Evolutionary conservation across 1,284 basidiomycete genomes (phyloP), one percentile per base, ranked within the genome.

Genomic region (Meira nashicola): DNA sequence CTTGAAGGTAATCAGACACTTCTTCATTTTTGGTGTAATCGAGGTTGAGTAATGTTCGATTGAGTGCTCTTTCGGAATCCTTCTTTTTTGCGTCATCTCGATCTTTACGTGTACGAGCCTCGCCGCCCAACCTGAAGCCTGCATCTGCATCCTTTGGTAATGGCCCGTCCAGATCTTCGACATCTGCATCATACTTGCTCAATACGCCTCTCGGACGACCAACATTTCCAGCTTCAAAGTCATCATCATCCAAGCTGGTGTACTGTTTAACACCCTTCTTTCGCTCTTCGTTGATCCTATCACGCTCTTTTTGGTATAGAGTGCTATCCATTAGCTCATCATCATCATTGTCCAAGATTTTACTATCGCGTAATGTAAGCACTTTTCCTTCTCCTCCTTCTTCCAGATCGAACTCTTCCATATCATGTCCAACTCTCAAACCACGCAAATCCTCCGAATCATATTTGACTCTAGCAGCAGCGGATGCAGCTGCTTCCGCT

Each of bases 321-420:
- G 92, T 89, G 51, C 94, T 83, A 71, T 98, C 96, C 80, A 95
- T 89, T 17, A 98, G 84, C 80, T 96, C 94, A 80, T 98, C 95
- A 86, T 98, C 95, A 89, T 61, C 71, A 87, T 90, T 91, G 83
- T 95, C 92, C 37, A 98, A 86, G 57, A 99, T 89, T 39, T 89
- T 86, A 71, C 87, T 88, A 78, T 99, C 95, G 84, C 94, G 93
- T 73, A 99, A 82, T 1, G 95, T 99, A 67, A 99, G 86, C 81
- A 98, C 90, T 63, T 87, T 86, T 68, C 91, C 92, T 79, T 95
- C 89, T 15, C 55, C 44, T 67, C 95, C 94, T 78, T 92, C 91
- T 61, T 87, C 88, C 79, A 96, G 84, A 63, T 85, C 88, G 14
- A 78, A 66, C 19, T 74, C 74, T 61, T 94, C 89, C 60, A 94